These are phyloP conservation scores for Picea abies DNA, from an alignment of 83 land plant genomes.

Conservation along the genomic window DNA sequence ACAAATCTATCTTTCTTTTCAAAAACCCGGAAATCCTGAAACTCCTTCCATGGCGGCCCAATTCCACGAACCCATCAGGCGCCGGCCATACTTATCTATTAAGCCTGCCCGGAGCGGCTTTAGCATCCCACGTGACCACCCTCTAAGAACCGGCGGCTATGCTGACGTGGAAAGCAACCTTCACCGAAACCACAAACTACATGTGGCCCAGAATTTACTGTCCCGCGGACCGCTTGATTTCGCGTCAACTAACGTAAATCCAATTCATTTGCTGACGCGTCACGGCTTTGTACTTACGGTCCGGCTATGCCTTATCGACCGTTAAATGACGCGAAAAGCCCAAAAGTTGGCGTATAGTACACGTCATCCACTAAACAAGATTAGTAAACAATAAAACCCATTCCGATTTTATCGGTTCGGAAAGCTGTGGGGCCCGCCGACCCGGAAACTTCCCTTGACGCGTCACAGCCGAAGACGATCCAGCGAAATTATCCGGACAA, in stretches of 20 bases:
- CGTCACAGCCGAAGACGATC: no score
- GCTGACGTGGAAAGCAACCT: background rate
- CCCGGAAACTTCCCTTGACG: no score
- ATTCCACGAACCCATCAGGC: background rate
- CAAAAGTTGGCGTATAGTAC: slow-evolving; percentile 5
- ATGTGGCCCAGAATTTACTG: background rate
- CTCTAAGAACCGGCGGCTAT: background rate
- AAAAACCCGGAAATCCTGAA: background rate
- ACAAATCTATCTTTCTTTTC: background rate
- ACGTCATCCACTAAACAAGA: background rate
- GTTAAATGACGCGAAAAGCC: background rate
- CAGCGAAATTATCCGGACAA: no score
- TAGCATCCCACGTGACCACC: background rate
- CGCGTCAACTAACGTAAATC: no score
- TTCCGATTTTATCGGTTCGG: no score
- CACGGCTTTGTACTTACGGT: background rate
- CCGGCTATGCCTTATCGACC: background rate
- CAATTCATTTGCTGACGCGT: background rate
- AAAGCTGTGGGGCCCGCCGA: no score
- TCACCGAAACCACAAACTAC: background rate
- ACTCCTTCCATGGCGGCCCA: no score
- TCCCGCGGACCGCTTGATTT: no score
- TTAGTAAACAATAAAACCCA: no score
- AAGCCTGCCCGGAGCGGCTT: background rate
- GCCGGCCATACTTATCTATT: background rate